A percentile compares a stretch with the other conserved stretches of the same genome.
Conservation (phyloP, 1,284 basidiomycete species). For the Marasmius oreades region DNA sequence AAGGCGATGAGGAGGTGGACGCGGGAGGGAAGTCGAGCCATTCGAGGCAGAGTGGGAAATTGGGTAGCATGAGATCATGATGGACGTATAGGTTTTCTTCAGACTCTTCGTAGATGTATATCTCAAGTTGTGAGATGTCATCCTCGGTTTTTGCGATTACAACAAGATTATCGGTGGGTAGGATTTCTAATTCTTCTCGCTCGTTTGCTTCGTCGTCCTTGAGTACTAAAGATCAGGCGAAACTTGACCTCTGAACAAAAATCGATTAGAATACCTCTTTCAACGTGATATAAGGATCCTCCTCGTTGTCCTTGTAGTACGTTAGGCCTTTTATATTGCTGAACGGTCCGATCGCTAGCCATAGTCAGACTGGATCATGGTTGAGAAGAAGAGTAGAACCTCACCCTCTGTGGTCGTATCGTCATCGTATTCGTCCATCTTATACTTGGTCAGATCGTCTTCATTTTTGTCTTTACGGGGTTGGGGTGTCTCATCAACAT, state of each 20-base stretch:
- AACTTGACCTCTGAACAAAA: neutral
- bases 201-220: conserved; percentile 81
- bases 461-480: conserved; percentile 32
- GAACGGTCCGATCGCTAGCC: conserved; percentile 80
- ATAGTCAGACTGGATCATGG: conserved; percentile 7
- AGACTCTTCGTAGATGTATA: conserved; percentile 91
- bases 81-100: conserved; percentile 95
- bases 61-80: conserved; percentile 97
- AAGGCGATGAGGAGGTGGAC: conserved; percentile 37
- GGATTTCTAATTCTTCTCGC: conserved; percentile 86
- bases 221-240: conserved; percentile 10
- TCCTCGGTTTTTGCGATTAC: conserved; percentile 95
- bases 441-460: conserved; percentile 88
- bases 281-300: conserved; percentile 96
- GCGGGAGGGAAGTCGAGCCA: conserved; percentile 94
- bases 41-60: conserved; percentile 97
- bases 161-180: conserved; percentile 90
- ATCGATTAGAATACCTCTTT: conserved; percentile 66
- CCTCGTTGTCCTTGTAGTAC: conserved; percentile 88
- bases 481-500: conserved; percentile 46
- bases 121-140: conserved; percentile 93
- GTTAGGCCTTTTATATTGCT: conserved; percentile 95
- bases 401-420: conserved; percentile 66
- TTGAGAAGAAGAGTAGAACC: conserved; percentile 1
- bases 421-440: conserved; percentile 92